Evolutionary conservation across 805 yeast species (phyloP), one percentile per base, ranked within the genome.

Genomic region (Lachancea kluyveri): DNA sequence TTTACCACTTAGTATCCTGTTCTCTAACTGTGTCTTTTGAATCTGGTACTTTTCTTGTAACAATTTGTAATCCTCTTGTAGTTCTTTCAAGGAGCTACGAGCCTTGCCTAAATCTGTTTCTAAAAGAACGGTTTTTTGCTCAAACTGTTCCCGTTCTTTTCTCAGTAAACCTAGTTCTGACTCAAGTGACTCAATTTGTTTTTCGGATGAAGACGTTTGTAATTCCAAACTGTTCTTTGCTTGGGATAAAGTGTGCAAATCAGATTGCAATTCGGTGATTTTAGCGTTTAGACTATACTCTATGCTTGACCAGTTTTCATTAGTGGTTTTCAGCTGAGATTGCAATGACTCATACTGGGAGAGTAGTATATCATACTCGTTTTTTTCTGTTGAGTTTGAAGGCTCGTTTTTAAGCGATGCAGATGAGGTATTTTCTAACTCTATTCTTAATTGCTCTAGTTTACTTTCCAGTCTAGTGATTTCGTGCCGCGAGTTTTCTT

Each of bases 241-340:
- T 10, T 21, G 11, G 8, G 15, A 11, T 4, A n/a, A 9, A 11
- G 14, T 21, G n/a, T 17, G 13, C 11, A 32, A 11, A 7, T 17
- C 18, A n/a, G 22, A 6, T 19, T 32, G 30, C 8, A 27, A 17
- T 10, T 26, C 36, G n/a, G 20, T 10, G 6, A 27, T 10, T 21
- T 26, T 21, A n/a, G 59, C 53, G 39, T 67, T 61, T 37, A 86
- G 64, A 3, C 75, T 65, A 23, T 80, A 70, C 54, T 92, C 96
- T 25, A 86, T 77, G 12, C 76, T 62, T 35, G 80, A 78, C 94
- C 95, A 85, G 52, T 80, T 84, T 41, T 79, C 85, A 35, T 79
- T 79, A 0, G 90, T 81, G 10, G 77, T 69, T 6, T 82, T 70
- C 42, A 83, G 79, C 52, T 87, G 92, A 3, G 72, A 62, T 47